These are phyloP conservation scores for Penicillium nucicola DNA, from an alignment of 495 filamentous ascomycete species.

Conservation along the genomic window DNA sequence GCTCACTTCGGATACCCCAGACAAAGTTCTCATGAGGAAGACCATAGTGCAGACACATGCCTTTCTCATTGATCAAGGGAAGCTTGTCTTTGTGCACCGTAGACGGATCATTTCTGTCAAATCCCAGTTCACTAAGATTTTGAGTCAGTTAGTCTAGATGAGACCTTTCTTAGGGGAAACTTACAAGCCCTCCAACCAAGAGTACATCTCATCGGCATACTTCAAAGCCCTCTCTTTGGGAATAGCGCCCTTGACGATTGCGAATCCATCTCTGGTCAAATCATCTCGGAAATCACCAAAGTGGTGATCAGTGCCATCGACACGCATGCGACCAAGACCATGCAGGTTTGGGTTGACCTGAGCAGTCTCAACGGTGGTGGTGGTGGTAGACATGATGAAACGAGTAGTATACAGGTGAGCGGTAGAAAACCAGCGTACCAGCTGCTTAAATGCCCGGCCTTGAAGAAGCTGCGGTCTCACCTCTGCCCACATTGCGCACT, in stretches of 20 bases:
- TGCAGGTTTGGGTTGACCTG: slow-evolving; percentile 4
- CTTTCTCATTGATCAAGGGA: slow-evolving; percentile 40
- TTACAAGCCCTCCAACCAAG: slow-evolving; percentile 38
- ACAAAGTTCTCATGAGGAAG: slow-evolving; percentile 42
- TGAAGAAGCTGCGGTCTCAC: too few species aligned
- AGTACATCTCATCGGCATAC: slow-evolving; percentile 33
- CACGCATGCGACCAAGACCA: slow-evolving; percentile 18
- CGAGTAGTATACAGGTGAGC: too few species aligned
- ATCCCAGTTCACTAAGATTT: slow-evolving; percentile 32
- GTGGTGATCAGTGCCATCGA: slow-evolving; percentile 20
- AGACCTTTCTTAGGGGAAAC: not conserved
- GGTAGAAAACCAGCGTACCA: too few species aligned
- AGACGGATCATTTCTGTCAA: slow-evolving; percentile 32
- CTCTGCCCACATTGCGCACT: too few species aligned
- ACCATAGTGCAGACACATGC: slow-evolving; percentile 39
- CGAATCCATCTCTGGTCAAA: slow-evolving; percentile 37
- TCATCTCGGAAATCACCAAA: slow-evolving; percentile 35
- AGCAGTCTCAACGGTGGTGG: slow-evolving; percentile 13
- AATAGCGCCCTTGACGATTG: slow-evolving; percentile 45
- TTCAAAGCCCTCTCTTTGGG: slow-evolving; percentile 33
- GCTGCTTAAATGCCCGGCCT: too few species aligned
- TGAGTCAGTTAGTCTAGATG: not conserved
- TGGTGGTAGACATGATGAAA: slow-evolving; percentile 7
- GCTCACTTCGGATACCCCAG: slow-evolving; percentile 40
- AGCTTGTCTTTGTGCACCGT: slow-evolving; percentile 34